Evolutionary conservation across 495 filamentous ascomycete species (phyloP).

Genomic region (Aspergillus funiculosus): DNA sequence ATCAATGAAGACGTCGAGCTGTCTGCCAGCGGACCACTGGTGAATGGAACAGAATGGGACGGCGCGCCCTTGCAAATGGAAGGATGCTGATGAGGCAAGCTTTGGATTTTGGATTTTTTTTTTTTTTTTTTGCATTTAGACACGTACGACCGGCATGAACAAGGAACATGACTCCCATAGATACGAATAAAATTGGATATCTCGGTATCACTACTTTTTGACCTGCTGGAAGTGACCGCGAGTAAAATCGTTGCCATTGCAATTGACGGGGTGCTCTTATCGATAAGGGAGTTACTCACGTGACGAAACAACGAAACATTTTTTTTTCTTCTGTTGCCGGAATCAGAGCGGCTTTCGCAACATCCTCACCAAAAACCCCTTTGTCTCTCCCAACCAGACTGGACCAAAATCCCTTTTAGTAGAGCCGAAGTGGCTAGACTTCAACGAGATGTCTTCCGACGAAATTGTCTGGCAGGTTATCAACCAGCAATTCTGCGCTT

Average conservation of each 20-base stretch:
- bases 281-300: constrained; percentile 32
- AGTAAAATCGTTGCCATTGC: not conserved
- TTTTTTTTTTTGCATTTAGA: constrained; percentile 6
- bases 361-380: constrained; percentile 19
- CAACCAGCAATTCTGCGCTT: constrained; percentile 92
- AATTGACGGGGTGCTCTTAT: constrained; percentile 18
- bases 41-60: constrained; percentile 47
- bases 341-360: constrained; percentile 8
- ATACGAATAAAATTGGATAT: too few species aligned
- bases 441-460: constrained; percentile 67
- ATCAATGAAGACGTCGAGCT: constrained; percentile 43
- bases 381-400: constrained; percentile 22
- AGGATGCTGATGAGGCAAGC: constrained; percentile 26
- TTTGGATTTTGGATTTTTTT: not conserved
- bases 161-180: too few species aligned
- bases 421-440: not conserved
- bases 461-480: constrained; percentile 98
- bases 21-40: constrained; percentile 30
- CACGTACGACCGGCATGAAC: constrained; percentile 8
- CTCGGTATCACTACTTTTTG: not conserved
- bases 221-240: too few species aligned
- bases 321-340: constrained; percentile 26
- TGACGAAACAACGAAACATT: constrained; percentile 30
- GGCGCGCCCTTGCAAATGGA: constrained; percentile 38
- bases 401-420: constrained; percentile 1